Evolutionary conservation across 768 basidiomycete species (phyloP), one percentile per base, ranked within the genome.

Genomic region (Lactarius quietus): DNA sequence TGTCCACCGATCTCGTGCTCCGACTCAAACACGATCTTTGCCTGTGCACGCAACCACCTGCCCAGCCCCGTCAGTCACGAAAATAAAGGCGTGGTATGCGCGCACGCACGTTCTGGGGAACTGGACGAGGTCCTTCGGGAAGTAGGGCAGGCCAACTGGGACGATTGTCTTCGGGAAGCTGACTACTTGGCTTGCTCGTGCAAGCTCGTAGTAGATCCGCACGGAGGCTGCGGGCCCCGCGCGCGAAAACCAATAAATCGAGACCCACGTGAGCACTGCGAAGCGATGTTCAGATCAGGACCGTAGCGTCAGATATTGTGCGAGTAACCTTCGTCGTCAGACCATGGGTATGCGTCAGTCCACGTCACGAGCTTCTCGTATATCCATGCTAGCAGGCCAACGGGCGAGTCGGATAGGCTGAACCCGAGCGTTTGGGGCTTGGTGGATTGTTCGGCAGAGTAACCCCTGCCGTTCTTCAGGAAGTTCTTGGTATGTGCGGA

Each of bases 221-320:
- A 82, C n/a, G 0, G 86, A 82, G 0, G 86, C 84, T 3, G 84
- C 78, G 6, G 87, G 85, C 0, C 85, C 85, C 0, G 81, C 77
- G 14, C 81, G 79, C 8, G 85, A 86, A 73, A 31, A 31, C 41
- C 41, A 41, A 41, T 41, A 41, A 10, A 45, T 45, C 43, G 43
- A 45, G 43, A 45, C 9, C 43, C 43, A 45, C n/a, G 43, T 45
- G 15, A 45, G 43, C 39, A 41, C 39, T 41, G 39, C 10, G 17
- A 18, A 18, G 18, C 39, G n/a, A 23, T 29, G 38, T 39, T 39
- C 38, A 17, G 14, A n/a, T 38, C 6, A 38, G 36, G 14, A 14
- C 4, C 15, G 1, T 14, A 5, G 17, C 17, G 1, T 39, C 15
- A 39, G 38, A 39, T 39, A 39, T 85, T n/a, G n/a, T n/a, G n/a